Conservation (phyloP, 306 rosid genomes). For the Citrullus mucosospermus region DNA sequence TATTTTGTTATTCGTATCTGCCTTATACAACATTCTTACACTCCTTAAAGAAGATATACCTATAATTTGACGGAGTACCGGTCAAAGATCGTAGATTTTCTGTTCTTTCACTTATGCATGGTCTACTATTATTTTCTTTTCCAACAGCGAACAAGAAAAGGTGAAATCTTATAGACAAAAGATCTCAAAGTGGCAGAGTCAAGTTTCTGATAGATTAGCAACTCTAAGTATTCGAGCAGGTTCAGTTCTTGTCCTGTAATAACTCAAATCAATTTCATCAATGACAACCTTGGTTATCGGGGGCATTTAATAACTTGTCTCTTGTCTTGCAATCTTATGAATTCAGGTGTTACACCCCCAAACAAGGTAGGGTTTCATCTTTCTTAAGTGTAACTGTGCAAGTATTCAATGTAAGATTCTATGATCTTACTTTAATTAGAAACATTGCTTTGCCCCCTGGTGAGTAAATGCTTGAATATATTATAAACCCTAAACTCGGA, state of each 20-base stretch:
- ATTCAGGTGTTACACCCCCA: constrained; percentile 51
- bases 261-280: background rate
- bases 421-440: background rate
- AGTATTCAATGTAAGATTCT: constrained; percentile 1
- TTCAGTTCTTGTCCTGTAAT: constrained; percentile 14
- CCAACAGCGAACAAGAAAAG: constrained; percentile 71
- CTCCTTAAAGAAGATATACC: no score
- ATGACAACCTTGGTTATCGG: background rate
- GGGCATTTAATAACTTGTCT: constrained; percentile 13
- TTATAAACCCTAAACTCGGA: background rate
- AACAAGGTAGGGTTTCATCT: constrained; percentile 49
- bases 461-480: background rate
- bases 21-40: background rate
- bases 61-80: background rate
- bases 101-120: constrained; percentile 1
- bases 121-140: constrained; percentile 11
- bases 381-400: constrained; percentile 9
- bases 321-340: constrained; percentile 7
- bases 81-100: background rate
- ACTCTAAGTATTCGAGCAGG: constrained; percentile 65
- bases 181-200: constrained; percentile 87
- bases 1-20: background rate
- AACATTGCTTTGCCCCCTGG: background rate
- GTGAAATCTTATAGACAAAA: constrained; percentile 71
- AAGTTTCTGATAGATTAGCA: constrained; percentile 78